Percentiles rank a stretch among this genome's conserved stretches.
Conservation (phyloP, 441 rosid genomes). For the Biscutella laevigata region DNA sequence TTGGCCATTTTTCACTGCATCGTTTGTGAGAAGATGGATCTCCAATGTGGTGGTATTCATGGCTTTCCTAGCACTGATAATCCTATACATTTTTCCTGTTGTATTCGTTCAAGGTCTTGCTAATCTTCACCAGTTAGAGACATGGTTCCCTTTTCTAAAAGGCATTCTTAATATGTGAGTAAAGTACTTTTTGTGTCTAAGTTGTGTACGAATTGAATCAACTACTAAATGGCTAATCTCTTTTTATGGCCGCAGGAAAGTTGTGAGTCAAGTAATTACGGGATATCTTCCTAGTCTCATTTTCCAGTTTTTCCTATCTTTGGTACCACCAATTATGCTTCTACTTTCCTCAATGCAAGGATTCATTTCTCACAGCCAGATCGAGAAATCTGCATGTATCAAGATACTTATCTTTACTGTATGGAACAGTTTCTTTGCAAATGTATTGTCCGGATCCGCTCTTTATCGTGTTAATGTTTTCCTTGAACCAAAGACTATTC, state of each 20-base stretch:
- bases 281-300: constrained; percentile 92
- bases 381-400: constrained; percentile 69
- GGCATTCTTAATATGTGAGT: constrained; percentile 61
- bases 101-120: constrained; percentile 84
- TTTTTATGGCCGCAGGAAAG: constrained; percentile 38
- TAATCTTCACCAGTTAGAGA: constrained; percentile 67
- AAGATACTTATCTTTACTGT: constrained; percentile 60
- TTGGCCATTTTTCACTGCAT: constrained; percentile 85
- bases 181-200: neutral
- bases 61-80: constrained; percentile 42
- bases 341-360: constrained; percentile 75
- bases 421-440: constrained; percentile 89
- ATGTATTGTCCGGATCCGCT: constrained; percentile 74
- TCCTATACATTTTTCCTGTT: constrained; percentile 78
- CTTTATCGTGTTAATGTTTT: constrained; percentile 48
- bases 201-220: neutral
- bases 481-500: constrained; percentile 73
- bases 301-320: constrained; percentile 48
- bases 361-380: constrained; percentile 56
- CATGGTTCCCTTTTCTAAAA: constrained; percentile 69
- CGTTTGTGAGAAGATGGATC: constrained; percentile 75
- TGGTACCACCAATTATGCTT: constrained; percentile 69
- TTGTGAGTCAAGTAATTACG: constrained; percentile 66
- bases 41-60: constrained; percentile 44
- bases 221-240: constrained; percentile 1